Evolutionary conservation across 2,329 filamentous ascomycete genomes (phyloP), one percentile per base, ranked within the genome.

Genomic region (Penicillium olsonii): DNA sequence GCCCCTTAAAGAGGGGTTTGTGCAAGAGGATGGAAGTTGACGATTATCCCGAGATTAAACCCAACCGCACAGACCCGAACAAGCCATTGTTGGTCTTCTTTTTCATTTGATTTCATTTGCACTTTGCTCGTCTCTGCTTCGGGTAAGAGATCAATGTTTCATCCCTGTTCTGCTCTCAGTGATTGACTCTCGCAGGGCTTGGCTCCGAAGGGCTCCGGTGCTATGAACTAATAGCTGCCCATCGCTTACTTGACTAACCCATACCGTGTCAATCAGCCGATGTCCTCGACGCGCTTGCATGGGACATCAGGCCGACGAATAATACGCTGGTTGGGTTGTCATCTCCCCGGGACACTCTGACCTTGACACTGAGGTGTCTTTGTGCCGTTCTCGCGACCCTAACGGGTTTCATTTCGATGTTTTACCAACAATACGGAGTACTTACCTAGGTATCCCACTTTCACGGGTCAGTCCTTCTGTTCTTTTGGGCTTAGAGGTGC

Each of bases 131-230:
- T n/a, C n/a, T n/a, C 42, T 18, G 29, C n/a, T 34, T 34, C 14
- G 31, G 27, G 17, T 14, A 24, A 26, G 44, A 42, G 42, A 24
- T 20, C 41, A 51, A 33, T 54, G 50, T 53, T 54, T 48, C 33
- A 43, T 18, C 49, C 37, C 35, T 37, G 34, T 42, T 26, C 20
- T 42, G 15, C 33, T 39, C 40, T 40, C 22, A 50, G 48, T 54
- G 50, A 57, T 59, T 52, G 40, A 56, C 45, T 34, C 43, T 45
- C 37, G 48, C 42, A 51, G 34, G 37, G 14, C 49, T 55, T 54
- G 41, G 46, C 53, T 37, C 50, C 50, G 45, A 45, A 37, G 48
- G 40, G 37, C 34, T 34, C 51, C 53, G 40, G 45, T 39, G 37
- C 29, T 45, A 52, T 40, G 31, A 18, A 43, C 43, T 33, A 46